These are phyloP conservation scores for Phylloporus sp. DNA, from an alignment of 768 basidiomycete species.

Conservation along the genomic window DNA sequence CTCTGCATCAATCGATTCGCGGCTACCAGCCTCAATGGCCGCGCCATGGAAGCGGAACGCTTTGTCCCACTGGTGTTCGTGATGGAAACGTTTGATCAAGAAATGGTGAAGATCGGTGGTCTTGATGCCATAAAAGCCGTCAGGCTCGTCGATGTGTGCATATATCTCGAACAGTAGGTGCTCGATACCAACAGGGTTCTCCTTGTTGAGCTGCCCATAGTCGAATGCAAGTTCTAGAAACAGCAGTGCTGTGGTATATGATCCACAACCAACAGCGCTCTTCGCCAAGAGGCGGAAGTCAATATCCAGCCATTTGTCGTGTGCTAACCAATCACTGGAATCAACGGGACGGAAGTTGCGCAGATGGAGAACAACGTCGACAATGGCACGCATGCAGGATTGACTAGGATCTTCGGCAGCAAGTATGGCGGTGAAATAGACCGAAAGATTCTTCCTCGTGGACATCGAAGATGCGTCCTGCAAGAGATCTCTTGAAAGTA, in stretches of 20 bases:
- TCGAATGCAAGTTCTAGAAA: conserved; percentile 82
- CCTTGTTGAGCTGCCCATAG: conserved; percentile 30
- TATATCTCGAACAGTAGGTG: conserved; percentile 89
- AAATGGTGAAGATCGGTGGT: conserved; percentile 74
- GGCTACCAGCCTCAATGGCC: conserved; percentile 58
- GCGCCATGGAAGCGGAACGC: conserved; percentile 91
- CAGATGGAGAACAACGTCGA: conserved; percentile 77
- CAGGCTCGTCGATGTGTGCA: conserved; percentile 93
- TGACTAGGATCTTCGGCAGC: conserved; percentile 27
- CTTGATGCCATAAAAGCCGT: conserved; percentile 95
- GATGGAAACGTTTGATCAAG: conserved; percentile 81
- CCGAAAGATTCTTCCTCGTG: conserved; percentile 19
- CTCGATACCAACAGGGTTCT: conserved; percentile 42
- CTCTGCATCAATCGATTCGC: conserved; percentile 42
- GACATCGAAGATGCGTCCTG: conserved; percentile 4
- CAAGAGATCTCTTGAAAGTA: conserved; percentile 41
- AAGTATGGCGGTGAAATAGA: conserved; percentile 26
- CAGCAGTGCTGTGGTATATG: conserved; percentile 86
- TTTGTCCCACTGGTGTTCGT: conserved; percentile 90
- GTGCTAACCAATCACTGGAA: conserved; percentile 41
- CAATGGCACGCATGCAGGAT: conserved; percentile 55
- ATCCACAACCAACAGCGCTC: conserved; percentile 72
- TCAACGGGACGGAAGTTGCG: conserved; percentile 54
- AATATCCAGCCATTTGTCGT: conserved; percentile 79
- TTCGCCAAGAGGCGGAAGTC: conserved; percentile 69